Evolutionary conservation across 31 red algal species (phyloP), one percentile per base, ranked within the genome.

Genomic region (Bonnemaisonia californica): DNA sequence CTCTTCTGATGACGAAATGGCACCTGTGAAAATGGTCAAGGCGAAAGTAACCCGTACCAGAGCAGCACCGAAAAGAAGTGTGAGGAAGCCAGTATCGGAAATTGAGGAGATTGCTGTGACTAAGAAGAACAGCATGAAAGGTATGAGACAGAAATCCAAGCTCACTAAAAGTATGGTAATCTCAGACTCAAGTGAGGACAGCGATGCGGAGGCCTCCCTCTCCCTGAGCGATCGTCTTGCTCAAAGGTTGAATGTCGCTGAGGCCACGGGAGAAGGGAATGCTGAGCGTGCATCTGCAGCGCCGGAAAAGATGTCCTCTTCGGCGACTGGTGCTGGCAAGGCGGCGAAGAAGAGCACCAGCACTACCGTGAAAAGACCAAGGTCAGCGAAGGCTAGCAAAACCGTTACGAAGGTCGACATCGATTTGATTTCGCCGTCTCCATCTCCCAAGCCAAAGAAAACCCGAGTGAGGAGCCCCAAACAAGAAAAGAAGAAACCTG

Each of bases 401-500:
- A 13, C 54, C 11, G 59, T 64, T 24, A 7, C 41, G 31, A 21
- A 51, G 33, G 83, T 37, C 3, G 62, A 40, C 16, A 30, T 77
- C n/a, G n/a, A n/a, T n/a, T n/a, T n/a, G n/a, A 71, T 87, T 2
- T 87, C 83, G 1, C 83, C 83, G 37, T 76, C 83, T 59, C 71
- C 71, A 1, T 87, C 83, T 9, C 83, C 83, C 29, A 36, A 77
- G n/a, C 23, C 62, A n/a, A 87, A 87, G 83, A 87, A 87, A 57
- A 78, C 83, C 0, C 57, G 73, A 36, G 74, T 75, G 1, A 42
- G 9, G 24, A 77, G 74, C 22, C 74, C 69, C 31, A 39, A 74
- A 32, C 24, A 41, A 16, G 71, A 23, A 9, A 41, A 42, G 7
- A 72, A 63, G 19, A 26, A 13, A 19, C 36, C 26, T 5, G 57